Conservation (phyloP, 1,139 yeast genomes). For the Yamadazyma taylorii region DNA sequence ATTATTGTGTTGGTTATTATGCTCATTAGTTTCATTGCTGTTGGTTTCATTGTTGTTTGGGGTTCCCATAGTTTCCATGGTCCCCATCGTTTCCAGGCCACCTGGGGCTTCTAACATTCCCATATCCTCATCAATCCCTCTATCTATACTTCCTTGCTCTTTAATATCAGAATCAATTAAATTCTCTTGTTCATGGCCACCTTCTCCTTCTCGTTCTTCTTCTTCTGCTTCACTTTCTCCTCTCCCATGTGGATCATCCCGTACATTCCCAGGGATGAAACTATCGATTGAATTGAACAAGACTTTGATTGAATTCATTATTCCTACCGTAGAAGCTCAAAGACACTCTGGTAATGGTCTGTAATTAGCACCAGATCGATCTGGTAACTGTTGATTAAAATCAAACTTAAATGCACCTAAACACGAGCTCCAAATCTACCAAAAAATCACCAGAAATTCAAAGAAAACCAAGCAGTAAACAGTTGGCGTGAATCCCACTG, state of each 20-base stretch:
- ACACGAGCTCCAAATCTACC: no score
- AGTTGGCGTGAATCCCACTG: no score
- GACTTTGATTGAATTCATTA: constrained; percentile 41
- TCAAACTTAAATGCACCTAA: no score
- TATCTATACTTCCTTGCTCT: no score
- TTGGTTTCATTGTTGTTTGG: constrained; percentile 8
- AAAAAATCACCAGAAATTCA: no score
- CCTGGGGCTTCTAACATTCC: no score
- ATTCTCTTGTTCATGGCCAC: constrained; percentile 16
- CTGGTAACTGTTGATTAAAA: no score
- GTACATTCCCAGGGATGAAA: constrained; percentile 22
- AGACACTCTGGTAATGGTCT: neutral
- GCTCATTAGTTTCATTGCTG: constrained; percentile 7
- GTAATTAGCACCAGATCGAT: no score
- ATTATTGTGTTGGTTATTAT: neutral
- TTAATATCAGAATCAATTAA: constrained; percentile 4
- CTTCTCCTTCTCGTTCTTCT: constrained; percentile 6
- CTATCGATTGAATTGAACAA: constrained; percentile 38
- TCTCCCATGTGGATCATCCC: constrained; percentile 3
- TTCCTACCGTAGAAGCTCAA: neutral
- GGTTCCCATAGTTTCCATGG: no score
- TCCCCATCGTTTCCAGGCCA: no score
- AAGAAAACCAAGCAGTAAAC: no score
- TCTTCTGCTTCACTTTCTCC: constrained; percentile 6
- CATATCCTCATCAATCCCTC: no score